A percentile compares a stretch with the other conserved stretches of the same genome.
phyloP scores from a whole-genome alignment of 192 early-diverging fungal genomes.

The Backusella mclennaniae region DNA sequence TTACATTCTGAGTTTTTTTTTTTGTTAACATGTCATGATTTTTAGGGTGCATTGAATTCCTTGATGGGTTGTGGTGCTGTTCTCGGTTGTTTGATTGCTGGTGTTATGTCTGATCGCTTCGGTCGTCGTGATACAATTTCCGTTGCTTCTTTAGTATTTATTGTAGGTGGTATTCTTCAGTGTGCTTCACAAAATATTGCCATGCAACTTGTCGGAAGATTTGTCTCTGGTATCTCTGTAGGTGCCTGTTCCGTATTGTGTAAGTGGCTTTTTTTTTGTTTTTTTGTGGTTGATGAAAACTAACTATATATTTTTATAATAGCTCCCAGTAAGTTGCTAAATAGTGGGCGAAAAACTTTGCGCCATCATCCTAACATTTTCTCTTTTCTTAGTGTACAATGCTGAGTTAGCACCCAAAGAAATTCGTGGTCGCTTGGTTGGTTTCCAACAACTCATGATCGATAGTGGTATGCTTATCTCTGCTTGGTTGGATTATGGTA shows the following conservation, averaged over 20 bases:
- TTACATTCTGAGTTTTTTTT: conserved; percentile 53
- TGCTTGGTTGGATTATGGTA: conserved; percentile 29
- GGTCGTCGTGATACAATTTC: conserved; percentile 46
- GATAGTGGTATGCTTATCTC: conserved; percentile 52
- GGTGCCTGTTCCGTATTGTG: conserved; percentile 42
- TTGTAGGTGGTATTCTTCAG: conserved; percentile 52
- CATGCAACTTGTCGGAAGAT: conserved; percentile 50
- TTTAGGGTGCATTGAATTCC: conserved; percentile 18
- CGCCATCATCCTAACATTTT: no score
- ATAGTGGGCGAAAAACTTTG: no score
- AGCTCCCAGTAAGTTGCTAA: conserved; percentile 2
- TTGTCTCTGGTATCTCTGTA: conserved; percentile 48
- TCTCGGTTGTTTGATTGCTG: conserved; percentile 56
- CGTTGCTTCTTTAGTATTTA: conserved; percentile 49
- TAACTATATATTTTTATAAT: neutral
- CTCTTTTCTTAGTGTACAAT: conserved; percentile 34
- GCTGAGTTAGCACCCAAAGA: conserved; percentile 77
- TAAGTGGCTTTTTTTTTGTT: neutral
- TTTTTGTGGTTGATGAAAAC: neutral
- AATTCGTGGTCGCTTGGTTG: conserved; percentile 80
- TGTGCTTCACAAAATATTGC: conserved; percentile 44
- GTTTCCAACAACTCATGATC: conserved; percentile 81
- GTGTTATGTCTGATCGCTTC: conserved; percentile 43
- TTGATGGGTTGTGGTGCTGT: conserved; percentile 62
- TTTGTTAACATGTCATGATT: neutral